Conservation (phyloP, 305 asterid genomes). For the Fraxinus latifolia region DNA sequence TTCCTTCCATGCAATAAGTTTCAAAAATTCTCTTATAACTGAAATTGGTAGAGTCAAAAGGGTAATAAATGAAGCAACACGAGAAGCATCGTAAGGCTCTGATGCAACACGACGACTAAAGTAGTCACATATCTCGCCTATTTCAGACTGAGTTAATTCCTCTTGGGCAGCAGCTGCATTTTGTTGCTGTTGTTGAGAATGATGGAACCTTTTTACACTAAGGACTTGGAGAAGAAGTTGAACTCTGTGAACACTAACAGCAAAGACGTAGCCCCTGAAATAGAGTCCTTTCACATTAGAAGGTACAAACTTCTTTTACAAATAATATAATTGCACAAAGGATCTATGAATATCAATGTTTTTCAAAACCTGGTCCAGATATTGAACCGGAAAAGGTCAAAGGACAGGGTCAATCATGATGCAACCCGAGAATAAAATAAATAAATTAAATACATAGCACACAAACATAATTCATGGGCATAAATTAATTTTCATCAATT, state of each 20-base stretch:
- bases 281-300: constrained; percentile 23
- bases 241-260: constrained; percentile 97
- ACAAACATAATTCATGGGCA: neutral
- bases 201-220: constrained; percentile 88
- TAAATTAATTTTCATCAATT: neutral
- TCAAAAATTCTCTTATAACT: constrained; percentile 83
- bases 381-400: neutral
- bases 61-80: constrained; percentile 96
- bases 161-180: constrained; percentile 73
- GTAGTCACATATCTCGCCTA: constrained; percentile 93
- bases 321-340: neutral
- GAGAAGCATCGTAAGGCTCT: constrained; percentile 97
- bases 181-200: constrained; percentile 89
- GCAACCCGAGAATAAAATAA: neutral
- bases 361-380: neutral
- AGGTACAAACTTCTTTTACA: constrained; percentile 6
- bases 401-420: neutral
- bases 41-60: constrained; percentile 91
- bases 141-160: constrained; percentile 85
- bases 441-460: neutral
- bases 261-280: constrained; percentile 94
- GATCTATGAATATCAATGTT: neutral
- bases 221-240: constrained; percentile 99
- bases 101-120: constrained; percentile 98
- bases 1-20: constrained; percentile 98